phyloP scores from a whole-genome alignment of 768 basidiomycete species.

The Amanita muscaria region DNA sequence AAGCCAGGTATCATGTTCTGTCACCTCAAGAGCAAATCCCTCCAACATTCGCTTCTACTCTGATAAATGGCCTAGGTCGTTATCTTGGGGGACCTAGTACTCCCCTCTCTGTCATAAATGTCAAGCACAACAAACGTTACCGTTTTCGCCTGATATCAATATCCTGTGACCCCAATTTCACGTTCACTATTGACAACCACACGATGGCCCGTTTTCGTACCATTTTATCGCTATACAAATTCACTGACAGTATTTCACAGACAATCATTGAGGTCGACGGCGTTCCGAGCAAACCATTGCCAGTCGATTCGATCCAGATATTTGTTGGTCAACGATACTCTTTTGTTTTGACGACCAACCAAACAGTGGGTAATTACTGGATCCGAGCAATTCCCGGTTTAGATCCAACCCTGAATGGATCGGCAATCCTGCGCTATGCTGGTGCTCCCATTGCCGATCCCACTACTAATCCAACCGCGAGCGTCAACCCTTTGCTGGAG shows the following conservation, averaged over 20 bases:
- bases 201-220: conserved; percentile 14
- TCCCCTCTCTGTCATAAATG: conserved; percentile 36
- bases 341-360: conserved; percentile 30
- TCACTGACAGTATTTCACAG: neutral
- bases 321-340: conserved; percentile 40
- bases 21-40: conserved; percentile 15
- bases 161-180: conserved; percentile 39
- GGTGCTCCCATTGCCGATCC: conserved; percentile 34
- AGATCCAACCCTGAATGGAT: conserved; percentile 35
- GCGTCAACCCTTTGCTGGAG: neutral
- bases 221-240: too few relatives aligned
- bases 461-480: conserved; percentile 12
- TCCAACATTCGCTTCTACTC: conserved; percentile 27
- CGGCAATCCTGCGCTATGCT: conserved; percentile 43
- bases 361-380: conserved; percentile 36
- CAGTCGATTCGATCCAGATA: conserved; percentile 33
- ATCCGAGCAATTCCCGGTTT: conserved; percentile 27
- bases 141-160: conserved; percentile 45
- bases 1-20: conserved; percentile 25
- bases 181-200: conserved; percentile 38
- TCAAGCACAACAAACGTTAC: conserved; percentile 33
- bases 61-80: conserved; percentile 48
- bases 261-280: conserved; percentile 36
- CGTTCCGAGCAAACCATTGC: conserved; percentile 21
- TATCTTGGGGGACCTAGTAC: conserved; percentile 31